Evolutionary conservation across 805 yeast species (phyloP), one percentile per base, ranked within the genome.

Genomic region (Saccharomycopsis fodiens): DNA sequence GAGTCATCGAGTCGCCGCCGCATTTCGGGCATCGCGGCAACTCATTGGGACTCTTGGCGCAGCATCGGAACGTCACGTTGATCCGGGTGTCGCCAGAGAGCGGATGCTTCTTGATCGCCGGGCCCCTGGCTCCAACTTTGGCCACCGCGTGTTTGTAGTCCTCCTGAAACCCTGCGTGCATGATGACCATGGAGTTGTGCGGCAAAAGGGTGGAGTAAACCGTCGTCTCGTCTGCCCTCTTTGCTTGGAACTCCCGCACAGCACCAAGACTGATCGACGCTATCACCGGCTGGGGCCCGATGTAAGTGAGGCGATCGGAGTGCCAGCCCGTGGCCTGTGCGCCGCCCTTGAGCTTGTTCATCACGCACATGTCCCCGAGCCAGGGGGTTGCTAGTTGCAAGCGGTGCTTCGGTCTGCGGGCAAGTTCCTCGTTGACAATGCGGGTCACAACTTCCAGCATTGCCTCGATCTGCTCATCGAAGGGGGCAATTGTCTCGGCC

Each of bases 101-200:
- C 0, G 73, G 70, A 51, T 80, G 80, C 0, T 62, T 52, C n/a
- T 67, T 64, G 2, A 19, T 19, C n/a, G n/a, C 7, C n/a, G 20
- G 16, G 78, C 60, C 4, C 63, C 61, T 3, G 61, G 57, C 32
- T 69, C 61, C 1, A 78, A 66, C 2, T 74, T 73, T 13, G 7
- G 21, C 25, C 0, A 85, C 75, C 48, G 78, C 66, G 55, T 85
- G 95, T 54, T 78, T 82, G 57, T 63, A 85, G 41, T 73, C 76
- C 52, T 85, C 95, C 57, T 85, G 95, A 50, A 85, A 78, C 0
- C 86, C 86, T 1, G 86, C 82, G 48, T 80, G 78, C 94, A 85
- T 83, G 2, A 85, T 60, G 2, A 84, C 55, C 31, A 84, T 57
- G 6, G 84, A 70, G 55, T 85, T 85, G 58, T 85, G 87, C 0